Conservation (phyloP, 176 grass and related monocot genomes). For the Areca catechu region DNA sequence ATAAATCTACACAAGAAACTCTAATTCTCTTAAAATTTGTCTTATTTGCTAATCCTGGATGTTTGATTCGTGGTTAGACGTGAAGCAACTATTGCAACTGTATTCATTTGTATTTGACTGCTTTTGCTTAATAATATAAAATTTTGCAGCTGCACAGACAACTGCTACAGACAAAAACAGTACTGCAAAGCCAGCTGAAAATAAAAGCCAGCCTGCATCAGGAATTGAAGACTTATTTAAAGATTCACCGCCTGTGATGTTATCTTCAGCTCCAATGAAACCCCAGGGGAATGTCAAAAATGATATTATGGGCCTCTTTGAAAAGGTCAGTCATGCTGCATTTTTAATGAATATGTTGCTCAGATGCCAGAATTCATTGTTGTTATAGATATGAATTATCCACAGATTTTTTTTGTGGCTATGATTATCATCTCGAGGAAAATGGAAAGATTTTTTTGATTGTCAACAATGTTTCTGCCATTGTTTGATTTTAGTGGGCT, state of each 20-base stretch:
- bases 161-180: constrained; percentile 49
- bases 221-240: constrained; percentile 90
- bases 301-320: constrained; percentile 97
- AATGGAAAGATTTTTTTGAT: too few species aligned
- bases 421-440: too few species aligned
- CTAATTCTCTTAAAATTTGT: too few species aligned
- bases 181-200: constrained; percentile 53
- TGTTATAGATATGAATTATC: too few species aligned
- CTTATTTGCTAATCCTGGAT: too few species aligned
- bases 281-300: constrained; percentile 51
- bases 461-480: too few species aligned
- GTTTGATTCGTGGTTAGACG: too few species aligned
- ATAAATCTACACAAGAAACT: too few species aligned
- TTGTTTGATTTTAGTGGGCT: too few species aligned
- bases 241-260: constrained; percentile 48
- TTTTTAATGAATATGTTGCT: not conserved
- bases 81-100: too few species aligned
- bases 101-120: not conserved
- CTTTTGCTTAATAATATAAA: constrained; percentile 3
- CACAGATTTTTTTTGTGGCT: too few species aligned
- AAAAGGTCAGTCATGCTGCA: constrained; percentile 53
- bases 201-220: constrained; percentile 38
- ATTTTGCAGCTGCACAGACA: constrained; percentile 62
- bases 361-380: too few species aligned
- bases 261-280: constrained; percentile 47